Base-by-base conservation (phyloP, 2,329 filamentous ascomycete species). In the Epichloe baconii region DNA sequence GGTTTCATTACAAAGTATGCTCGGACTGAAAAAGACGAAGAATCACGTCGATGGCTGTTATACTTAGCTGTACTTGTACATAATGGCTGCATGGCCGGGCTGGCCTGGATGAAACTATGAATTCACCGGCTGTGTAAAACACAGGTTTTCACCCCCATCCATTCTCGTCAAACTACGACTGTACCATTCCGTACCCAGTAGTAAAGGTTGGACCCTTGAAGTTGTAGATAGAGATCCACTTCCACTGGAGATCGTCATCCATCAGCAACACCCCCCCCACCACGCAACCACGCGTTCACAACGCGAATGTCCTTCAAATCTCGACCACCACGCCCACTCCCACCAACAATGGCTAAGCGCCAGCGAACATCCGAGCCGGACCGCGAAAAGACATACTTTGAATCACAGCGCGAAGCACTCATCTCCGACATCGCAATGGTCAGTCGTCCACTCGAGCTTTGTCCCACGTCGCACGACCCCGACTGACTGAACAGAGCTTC, bases 401-500 rank as follows among this genome's bases (percentile, higher is more conserved):
- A 89, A 62, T 78, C 84, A 63, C 86, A 91, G 69, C 79, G 86
- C 54, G 83, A 84, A 60, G 72, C 80, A 6, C 73, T 90, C 34
- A 73, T 90, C 4, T 74, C 76, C 45, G 86, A 90, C 58, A 87
- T 90, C 59, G 84, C 83, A 54, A 75, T 82, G 70, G 85, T 87
- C 61, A 45, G 70, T 50, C 19, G 2, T 15, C 17, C 40, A 8
- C 14, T 10, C 7, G 1, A 10, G 4, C n/a, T 1, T 31, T 10
- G 26, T 31, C 26, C 10, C 1, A 23, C 17, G 2, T 10, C 2
- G 3, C 21, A 37, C 19, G 15, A 21, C 11, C 21, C 23, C 41
- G 5, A 23, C 19, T 21, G 5, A 23, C 19, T 0, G 12, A 14
- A 12, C n/a, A 84, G 80, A 80, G 74, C 67, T 80, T 98, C 64